Evolutionary conservation across 768 basidiomycete species (phyloP).

Genomic region (Leucogyrophana mollusca): DNA sequence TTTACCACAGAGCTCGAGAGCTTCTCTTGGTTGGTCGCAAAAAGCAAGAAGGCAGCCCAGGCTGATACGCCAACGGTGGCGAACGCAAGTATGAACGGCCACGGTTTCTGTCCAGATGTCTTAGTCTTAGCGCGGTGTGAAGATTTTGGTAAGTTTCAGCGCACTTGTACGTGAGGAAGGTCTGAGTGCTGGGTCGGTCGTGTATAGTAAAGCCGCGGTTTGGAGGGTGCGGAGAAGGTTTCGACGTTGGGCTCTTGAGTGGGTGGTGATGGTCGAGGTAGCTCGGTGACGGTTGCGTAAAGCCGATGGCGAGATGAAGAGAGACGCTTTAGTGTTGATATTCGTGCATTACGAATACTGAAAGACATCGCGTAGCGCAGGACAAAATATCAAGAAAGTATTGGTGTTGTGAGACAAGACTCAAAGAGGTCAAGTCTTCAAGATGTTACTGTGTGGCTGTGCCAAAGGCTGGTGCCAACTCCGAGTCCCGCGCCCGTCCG

Average conservation of each 20-base stretch:
- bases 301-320: no score
- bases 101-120: conserved; percentile 33
- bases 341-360: no score
- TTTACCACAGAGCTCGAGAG: conserved; percentile 73
- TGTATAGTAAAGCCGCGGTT: conserved; percentile 43
- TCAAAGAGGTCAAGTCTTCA: no score
- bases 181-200: conserved; percentile 38
- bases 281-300: conserved; percentile 20
- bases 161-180: conserved; percentile 42
- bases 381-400: no score
- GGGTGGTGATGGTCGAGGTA: conserved; percentile 24
- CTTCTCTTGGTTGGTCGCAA: conserved; percentile 75
- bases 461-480: no score
- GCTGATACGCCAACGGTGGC: conserved; percentile 52
- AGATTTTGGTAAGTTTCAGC: background rate
- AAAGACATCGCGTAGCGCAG: no score
- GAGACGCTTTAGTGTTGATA: no score
- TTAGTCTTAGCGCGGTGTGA: background rate
- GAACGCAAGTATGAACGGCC: conserved; percentile 57
- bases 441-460: no score
- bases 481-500: no score
- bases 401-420: no score
- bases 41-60: conserved; percentile 69
- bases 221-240: conserved; percentile 44
- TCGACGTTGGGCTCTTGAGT: conserved; percentile 28